Percentiles rank a stretch among this genome's conserved stretches.
These are phyloP conservation scores for Auriscalpium microsporum DNA, from an alignment of 768 basidiomycete species.

Conservation along the genomic window DNA sequence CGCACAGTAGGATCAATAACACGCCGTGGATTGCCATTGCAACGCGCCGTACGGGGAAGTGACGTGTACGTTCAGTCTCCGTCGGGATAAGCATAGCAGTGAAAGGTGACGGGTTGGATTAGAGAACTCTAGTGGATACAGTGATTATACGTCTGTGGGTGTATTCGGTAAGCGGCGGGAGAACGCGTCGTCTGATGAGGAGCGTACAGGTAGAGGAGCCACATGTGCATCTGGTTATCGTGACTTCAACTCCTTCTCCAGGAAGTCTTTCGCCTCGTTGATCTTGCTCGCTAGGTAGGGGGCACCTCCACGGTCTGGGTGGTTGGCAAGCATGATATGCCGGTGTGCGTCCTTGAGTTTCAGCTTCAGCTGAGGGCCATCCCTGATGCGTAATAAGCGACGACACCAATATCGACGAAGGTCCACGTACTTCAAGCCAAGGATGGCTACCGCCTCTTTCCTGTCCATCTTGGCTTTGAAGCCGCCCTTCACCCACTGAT, in stretches of 20 bases:
- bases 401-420: background rate
- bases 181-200: too few species aligned
- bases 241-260: slow-evolving; percentile 71
- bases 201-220: too few species aligned
- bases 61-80: too few species aligned
- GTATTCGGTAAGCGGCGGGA: too few species aligned
- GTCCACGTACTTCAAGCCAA: slow-evolving; percentile 78
- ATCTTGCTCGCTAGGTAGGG: slow-evolving; percentile 98
- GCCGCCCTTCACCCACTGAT: slow-evolving; percentile 88
- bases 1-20: too few species aligned
- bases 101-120: too few species aligned
- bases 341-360: slow-evolving; percentile 93
- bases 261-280: slow-evolving; percentile 92
- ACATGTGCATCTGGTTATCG: slow-evolving; percentile 13
- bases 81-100: too few species aligned
- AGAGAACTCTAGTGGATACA: too few species aligned
- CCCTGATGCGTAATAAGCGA: slow-evolving; percentile 39
- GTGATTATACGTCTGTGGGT: too few species aligned
- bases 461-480: slow-evolving; percentile 96
- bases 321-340: slow-evolving; percentile 95
- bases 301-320: slow-evolving; percentile 97
- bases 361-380: slow-evolving; percentile 64
- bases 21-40: too few species aligned
- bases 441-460: slow-evolving; percentile 83
- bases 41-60: too few species aligned